Conservation (phyloP, 1,284 basidiomycete species). For the Waitea zeae region DNA sequence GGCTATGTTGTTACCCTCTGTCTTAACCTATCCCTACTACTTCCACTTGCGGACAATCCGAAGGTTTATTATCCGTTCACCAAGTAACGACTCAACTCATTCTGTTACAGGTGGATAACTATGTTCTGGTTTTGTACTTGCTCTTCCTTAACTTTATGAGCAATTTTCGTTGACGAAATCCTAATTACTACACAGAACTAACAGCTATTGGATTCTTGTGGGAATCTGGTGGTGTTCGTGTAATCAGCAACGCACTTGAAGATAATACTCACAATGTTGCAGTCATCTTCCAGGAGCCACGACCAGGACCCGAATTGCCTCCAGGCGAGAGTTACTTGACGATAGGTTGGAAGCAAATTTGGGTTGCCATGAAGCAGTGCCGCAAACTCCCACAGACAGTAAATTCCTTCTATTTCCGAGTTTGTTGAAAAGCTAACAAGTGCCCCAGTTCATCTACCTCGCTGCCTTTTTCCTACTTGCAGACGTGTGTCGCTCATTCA, state of each 20-base stretch:
- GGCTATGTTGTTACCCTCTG: constrained; percentile 53
- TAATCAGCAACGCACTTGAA: too few relatives aligned
- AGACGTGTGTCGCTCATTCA: too few relatives aligned
- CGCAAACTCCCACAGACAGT: constrained; percentile 59
- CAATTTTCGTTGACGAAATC: too few relatives aligned
- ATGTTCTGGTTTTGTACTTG: constrained; percentile 44
- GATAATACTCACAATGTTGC: too few relatives aligned
- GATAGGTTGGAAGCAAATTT: constrained; percentile 74
- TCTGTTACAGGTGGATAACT: too few relatives aligned
- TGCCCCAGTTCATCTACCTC: constrained; percentile 60
- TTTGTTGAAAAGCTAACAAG: too few relatives aligned
- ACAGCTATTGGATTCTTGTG: constrained; percentile 54
- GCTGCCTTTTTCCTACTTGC: constrained; percentile 64
- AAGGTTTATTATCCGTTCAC: too few relatives aligned
- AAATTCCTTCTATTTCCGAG: too few relatives aligned
- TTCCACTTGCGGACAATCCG: constrained; percentile 46
- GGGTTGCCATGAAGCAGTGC: constrained; percentile 50
- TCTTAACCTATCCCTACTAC: constrained; percentile 56
- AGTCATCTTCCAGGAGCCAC: constrained; percentile 65
- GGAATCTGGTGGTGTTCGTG: constrained; percentile 72
- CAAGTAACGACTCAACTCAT: too few relatives aligned
- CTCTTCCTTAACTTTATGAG: too few relatives aligned
- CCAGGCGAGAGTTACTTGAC: constrained; percentile 57
- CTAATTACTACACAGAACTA: too few relatives aligned
- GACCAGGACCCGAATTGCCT: constrained; percentile 56